Evolutionary conservation across 768 basidiomycete genomes (phyloP), one percentile per base, ranked within the genome.

Genomic region (Phlebiopsis gigantea): DNA sequence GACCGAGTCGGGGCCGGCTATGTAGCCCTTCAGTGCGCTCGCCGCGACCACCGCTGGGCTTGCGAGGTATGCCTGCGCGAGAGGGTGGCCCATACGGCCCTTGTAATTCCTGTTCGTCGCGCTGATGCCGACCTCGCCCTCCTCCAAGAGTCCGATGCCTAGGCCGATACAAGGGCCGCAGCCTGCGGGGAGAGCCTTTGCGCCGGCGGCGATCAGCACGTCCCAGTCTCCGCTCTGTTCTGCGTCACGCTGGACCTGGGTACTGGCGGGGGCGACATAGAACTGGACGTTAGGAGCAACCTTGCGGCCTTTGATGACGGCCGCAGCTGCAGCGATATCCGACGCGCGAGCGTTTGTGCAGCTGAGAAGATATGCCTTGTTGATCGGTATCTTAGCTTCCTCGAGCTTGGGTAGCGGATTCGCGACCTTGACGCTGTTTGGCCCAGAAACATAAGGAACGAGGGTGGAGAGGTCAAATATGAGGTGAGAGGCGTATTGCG

Each of bases 71-170:
- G 97, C 96, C 63, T 88, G 83, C 0, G 97, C 96, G 51, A 92
- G 90, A 0, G 97, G 96, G 61, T 88, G 84, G 0, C 97, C 97
- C 97, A 99, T 99, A 4, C 97, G 81, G 3, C 97, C 97, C 76
- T 99, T 98, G 76, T 98, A 99, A 68, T 99, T 99, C 72, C 97
- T 79, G 72, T 99, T 99, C 6, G 96, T 98, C 4, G 97, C 97
- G 61, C 93, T 96, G 68, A 99, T 98, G 1, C 97, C 96, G 0
- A 87, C 88, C 71, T 99, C 82, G 1, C 96, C 97, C 61, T 98
- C 95, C 69, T 98, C 88, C 31, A 99, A 74, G 53, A 98, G 72
- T 10, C 97, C 97, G 0, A 84, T 87, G 1, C 97, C 97, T 4
- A 99, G 81, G 21, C 97, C 97, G 61, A 99, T 99, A 69, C 97